These are phyloP conservation scores for Yarrowia phangngaensis DNA, from an alignment of 805 yeast species.

Conservation along the genomic window DNA sequence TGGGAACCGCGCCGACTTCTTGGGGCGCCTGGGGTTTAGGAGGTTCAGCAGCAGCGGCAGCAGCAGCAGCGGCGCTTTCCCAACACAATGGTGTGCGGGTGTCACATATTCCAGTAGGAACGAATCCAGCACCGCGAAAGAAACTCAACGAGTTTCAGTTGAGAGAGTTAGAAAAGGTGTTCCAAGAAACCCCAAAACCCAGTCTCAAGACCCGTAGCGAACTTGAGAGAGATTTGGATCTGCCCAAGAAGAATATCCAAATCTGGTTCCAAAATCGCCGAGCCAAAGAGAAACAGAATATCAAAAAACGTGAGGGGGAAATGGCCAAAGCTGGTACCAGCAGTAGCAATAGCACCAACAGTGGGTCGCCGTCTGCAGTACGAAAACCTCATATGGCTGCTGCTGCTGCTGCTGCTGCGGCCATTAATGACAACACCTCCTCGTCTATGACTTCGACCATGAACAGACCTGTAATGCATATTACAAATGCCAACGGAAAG, in stretches of 20 bases:
- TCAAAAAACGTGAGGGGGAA: conserved; percentile 46
- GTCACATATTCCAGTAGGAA: conserved; percentile 24
- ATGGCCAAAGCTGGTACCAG: conserved; percentile 5
- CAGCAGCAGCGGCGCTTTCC: conserved; percentile 25
- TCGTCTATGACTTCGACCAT: neutral
- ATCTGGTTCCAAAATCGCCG: conserved; percentile 94
- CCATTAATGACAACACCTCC: conserved; percentile 14
- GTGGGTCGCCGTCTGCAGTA: conserved; percentile 27
- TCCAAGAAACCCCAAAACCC: conserved; percentile 72
- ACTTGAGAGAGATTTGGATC: conserved; percentile 64
- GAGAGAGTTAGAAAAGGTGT: conserved; percentile 63
- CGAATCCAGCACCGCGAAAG: conserved; percentile 30
- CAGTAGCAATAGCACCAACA: neutral
- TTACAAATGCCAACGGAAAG: conserved; percentile 25
- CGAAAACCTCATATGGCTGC: conserved; percentile 23
- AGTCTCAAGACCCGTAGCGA: conserved; percentile 64
- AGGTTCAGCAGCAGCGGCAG: conserved; percentile 12
- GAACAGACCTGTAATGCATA: conserved; percentile 21
- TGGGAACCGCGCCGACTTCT: conserved; percentile 16
- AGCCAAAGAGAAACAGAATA: conserved; percentile 46
- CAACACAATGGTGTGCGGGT: conserved; percentile 25
- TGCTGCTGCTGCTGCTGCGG: conserved; percentile 17
- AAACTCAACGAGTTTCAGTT: conserved; percentile 38
- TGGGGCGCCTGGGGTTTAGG: conserved; percentile 13
- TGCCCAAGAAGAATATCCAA: conserved; percentile 81